A percentile compares a stretch with the other conserved stretches of the same genome.
Conservation (phyloP, 2,329 filamentous ascomycete species). For the Stagonosporopsis chrysanthemi region DNA sequence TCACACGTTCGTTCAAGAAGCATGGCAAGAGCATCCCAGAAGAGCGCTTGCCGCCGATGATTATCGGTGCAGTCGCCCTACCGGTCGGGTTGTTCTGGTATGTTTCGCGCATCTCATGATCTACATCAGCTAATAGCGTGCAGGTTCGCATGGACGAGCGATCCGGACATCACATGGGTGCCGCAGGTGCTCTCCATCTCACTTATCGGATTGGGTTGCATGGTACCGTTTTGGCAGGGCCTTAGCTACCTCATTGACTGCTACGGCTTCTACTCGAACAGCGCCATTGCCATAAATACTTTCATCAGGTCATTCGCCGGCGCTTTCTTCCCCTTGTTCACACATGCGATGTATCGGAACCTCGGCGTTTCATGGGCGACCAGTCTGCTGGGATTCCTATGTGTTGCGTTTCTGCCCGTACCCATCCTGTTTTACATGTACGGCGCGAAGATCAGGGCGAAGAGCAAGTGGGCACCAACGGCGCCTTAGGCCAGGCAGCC, state of each 20-base stretch:
- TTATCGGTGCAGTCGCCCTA: conserved; percentile 66
- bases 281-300: conserved; percentile 59
- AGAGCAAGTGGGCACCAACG: conserved; percentile 44
- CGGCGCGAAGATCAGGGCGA: conserved; percentile 42
- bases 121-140: background rate
- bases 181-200: conserved; percentile 64
- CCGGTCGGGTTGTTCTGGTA: conserved; percentile 65
- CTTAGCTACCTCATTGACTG: conserved; percentile 82
- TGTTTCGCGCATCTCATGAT: background rate
- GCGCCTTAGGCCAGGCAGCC: background rate
- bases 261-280: conserved; percentile 56
- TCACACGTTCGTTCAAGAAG: conserved; percentile 40
- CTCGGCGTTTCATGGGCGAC: conserved; percentile 48
- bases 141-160: conserved; percentile 65
- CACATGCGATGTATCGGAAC: conserved; percentile 55
- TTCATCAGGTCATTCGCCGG: conserved; percentile 59
- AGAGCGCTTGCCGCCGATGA: conserved; percentile 70
- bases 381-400: conserved; percentile 44
- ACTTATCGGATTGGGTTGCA: conserved; percentile 76
- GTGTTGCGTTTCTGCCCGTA: conserved; percentile 43
- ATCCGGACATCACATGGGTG: conserved; percentile 60
- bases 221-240: conserved; percentile 81
- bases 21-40: conserved; percentile 63
- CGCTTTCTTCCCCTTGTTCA: conserved; percentile 60
- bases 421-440: conserved; percentile 48